A percentile compares a stretch with the other conserved stretches of the same genome.
These are phyloP conservation scores for Clavispora vitiphila DNA, from an alignment of 805 yeast species.

Conservation along the genomic window DNA sequence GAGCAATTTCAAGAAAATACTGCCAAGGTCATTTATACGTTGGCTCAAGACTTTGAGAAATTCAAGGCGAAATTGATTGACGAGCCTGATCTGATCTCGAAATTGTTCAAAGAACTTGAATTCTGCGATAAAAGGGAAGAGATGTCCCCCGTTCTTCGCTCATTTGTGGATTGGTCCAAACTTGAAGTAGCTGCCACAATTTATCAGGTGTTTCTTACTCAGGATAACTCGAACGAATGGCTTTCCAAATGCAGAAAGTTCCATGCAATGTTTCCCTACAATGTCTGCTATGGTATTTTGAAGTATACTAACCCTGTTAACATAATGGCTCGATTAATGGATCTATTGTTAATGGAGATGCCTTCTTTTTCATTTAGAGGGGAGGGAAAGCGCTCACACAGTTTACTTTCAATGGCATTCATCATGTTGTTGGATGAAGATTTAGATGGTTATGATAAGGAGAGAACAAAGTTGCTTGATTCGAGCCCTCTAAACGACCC, in stretches of 20 bases:
- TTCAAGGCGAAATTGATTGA: slow-evolving; percentile 52
- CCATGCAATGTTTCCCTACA: slow-evolving; percentile 78
- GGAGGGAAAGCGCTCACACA: slow-evolving; percentile 17
- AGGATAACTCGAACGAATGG: slow-evolving; percentile 74
- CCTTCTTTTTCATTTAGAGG: slow-evolving; percentile 26
- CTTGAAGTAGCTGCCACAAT: slow-evolving; percentile 81
- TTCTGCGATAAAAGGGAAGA: slow-evolving; percentile 46
- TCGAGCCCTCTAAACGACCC: slow-evolving; percentile 35
- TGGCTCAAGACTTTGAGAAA: slow-evolving; percentile 53
- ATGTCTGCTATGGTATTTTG: slow-evolving; percentile 68
- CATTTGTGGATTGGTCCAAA: slow-evolving; percentile 77
- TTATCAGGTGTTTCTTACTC: slow-evolving; percentile 74
- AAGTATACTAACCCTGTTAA: slow-evolving; percentile 84
- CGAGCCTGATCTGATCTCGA: slow-evolving; percentile 49
- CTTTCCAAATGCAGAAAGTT: slow-evolving; percentile 65
- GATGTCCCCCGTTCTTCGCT: slow-evolving; percentile 60
- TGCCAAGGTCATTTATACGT: slow-evolving; percentile 46
- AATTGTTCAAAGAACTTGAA: slow-evolving; percentile 64
- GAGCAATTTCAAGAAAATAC: slow-evolving; percentile 69
- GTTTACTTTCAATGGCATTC: slow-evolving; percentile 66
- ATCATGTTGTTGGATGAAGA: slow-evolving; percentile 73
- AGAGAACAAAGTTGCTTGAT: slow-evolving; percentile 45
- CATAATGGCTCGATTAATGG: slow-evolving; percentile 73
- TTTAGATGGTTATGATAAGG: slow-evolving; percentile 48
- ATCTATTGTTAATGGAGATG: slow-evolving; percentile 59